Percentiles rank a stretch among this genome's conserved stretches.
Evolutionary conservation across 176 grass and related monocot genomes (phyloP).

Genomic region (Melocanna baccifera): DNA sequence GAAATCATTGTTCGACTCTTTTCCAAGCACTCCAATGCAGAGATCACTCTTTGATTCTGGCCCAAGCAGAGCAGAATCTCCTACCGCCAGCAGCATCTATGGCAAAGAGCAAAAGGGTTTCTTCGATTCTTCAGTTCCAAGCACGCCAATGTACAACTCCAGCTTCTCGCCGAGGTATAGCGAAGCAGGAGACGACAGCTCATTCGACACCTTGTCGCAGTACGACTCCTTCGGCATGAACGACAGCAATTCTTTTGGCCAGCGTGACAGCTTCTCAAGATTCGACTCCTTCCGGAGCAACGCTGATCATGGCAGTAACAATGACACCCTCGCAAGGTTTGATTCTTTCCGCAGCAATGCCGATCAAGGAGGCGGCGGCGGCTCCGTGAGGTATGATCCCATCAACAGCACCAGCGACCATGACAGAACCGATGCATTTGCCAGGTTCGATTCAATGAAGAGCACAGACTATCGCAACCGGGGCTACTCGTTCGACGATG

Average conservation of each 20-base stretch:
- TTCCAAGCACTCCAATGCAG: conserved; percentile 64
- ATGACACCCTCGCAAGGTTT: conserved; percentile 57
- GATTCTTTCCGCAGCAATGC: conserved; percentile 82
- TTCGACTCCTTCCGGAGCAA: conserved; percentile 72
- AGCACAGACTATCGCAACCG: conserved; percentile 46
- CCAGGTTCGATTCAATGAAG: conserved; percentile 80
- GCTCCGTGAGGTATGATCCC: conserved; percentile 70
- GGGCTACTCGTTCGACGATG: conserved; percentile 62
- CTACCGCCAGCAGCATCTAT: conserved; percentile 47
- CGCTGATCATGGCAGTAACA: conserved; percentile 40
- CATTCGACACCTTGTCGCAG: conserved; percentile 74
- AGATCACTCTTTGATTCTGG: conserved; percentile 63
- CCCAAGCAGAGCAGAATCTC: conserved; percentile 57
- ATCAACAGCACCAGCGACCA: conserved; percentile 61
- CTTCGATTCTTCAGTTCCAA: conserved; percentile 75
- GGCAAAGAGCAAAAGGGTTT: conserved; percentile 62
- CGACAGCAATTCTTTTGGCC: conserved; percentile 41
- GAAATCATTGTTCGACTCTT: conserved; percentile 69
- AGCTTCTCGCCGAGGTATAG: conserved; percentile 80
- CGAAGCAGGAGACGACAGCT: conserved; percentile 80
- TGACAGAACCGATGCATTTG: conserved; percentile 51
- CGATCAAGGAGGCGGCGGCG: conserved; percentile 47
- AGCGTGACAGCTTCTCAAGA: conserved; percentile 50
- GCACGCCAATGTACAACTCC: conserved; percentile 84
- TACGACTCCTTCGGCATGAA: conserved; percentile 54